phyloP scores from a whole-genome alignment of 2,329 filamentous ascomycete species.

The Aspergillus fischeri region DNA sequence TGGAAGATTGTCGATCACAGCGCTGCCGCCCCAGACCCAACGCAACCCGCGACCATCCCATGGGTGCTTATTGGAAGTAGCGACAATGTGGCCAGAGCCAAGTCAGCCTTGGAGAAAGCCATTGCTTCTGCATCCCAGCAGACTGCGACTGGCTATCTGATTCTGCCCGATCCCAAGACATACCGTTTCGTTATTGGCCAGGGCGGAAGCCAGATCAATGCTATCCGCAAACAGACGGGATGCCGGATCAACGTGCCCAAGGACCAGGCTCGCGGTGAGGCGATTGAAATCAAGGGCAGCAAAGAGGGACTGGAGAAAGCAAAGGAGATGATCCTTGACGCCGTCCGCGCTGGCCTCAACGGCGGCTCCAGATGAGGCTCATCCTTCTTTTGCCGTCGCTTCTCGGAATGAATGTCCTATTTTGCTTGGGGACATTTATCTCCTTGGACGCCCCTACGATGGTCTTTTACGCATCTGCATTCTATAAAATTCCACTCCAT shows the following conservation, averaged over 20 bases:
- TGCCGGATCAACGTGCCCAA: slow-evolving; percentile 93
- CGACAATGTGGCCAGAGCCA: slow-evolving; percentile 79
- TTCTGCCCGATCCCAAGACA: slow-evolving; percentile 81
- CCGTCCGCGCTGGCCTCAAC: slow-evolving; percentile 54
- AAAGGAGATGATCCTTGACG: slow-evolving; percentile 80
- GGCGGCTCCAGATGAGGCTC: slow-evolving; percentile 16
- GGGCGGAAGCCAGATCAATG: slow-evolving; percentile 85
- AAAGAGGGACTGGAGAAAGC: slow-evolving; percentile 80
- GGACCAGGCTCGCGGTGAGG: slow-evolving; percentile 68
- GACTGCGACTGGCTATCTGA: slow-evolving; percentile 73
- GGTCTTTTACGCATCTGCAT: not conserved
- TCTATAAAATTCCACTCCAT: not conserved
- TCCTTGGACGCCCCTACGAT: not conserved
- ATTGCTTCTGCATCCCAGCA: slow-evolving; percentile 56
- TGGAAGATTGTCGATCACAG: slow-evolving; percentile 71
- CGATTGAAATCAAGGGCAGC: slow-evolving; percentile 82
- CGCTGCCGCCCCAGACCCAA: slow-evolving; percentile 21
- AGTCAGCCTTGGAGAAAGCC: slow-evolving; percentile 66
- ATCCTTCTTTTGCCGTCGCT: slow-evolving; percentile 1
- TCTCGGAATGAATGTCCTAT: not conserved
- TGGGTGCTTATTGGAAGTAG: slow-evolving; percentile 81
- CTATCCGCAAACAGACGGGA: slow-evolving; percentile 84
- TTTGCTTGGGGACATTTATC: not conserved
- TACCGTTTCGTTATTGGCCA: slow-evolving; percentile 89
- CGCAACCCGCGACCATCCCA: slow-evolving; percentile 50